These are phyloP conservation scores for Pyrus hybrid DNA, from an alignment of 331 rosid species.

Conservation along the genomic window DNA sequence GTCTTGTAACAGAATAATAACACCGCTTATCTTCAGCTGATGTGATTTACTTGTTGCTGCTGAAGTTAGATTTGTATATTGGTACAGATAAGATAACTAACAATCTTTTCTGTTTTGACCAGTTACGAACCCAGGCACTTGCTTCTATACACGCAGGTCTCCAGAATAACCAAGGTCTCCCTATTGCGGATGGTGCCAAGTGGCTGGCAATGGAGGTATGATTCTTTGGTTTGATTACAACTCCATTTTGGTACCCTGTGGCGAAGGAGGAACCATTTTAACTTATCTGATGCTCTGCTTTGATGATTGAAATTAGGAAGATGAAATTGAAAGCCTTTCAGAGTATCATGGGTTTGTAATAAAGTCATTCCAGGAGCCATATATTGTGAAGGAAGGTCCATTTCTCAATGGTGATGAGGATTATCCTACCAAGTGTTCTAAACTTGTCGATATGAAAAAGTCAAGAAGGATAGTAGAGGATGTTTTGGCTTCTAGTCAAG, in stretches of 20 bases:
- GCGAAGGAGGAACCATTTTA: neutral
- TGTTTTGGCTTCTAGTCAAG: slow-evolving; percentile 35
- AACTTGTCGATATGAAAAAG: slow-evolving; percentile 70
- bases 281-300: slow-evolving; percentile 16
- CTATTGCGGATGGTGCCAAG: slow-evolving; percentile 58
- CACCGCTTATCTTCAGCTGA: neutral
- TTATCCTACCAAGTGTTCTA: slow-evolving; percentile 80
- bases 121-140: slow-evolving; percentile 94
- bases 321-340: slow-evolving; percentile 61
- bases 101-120: slow-evolving; percentile 20
- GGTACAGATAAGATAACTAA: neutral
- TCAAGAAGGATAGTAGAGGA: slow-evolving; percentile 53
- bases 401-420: slow-evolving; percentile 67
- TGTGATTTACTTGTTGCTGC: neutral
- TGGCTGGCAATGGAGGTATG: slow-evolving; percentile 98
- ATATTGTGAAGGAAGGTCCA: slow-evolving; percentile 83
- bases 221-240: slow-evolving; percentile 17
- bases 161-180: slow-evolving; percentile 87
- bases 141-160: slow-evolving; percentile 91
- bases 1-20: neutral
- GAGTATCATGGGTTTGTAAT: slow-evolving; percentile 71
- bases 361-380: slow-evolving; percentile 70
- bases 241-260: slow-evolving; percentile 1
- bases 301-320: slow-evolving; percentile 59
- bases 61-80: neutral